phyloP scores from a whole-genome alignment of 352 stramenopile genomes.

The Globisporangium acanthophoron region DNA sequence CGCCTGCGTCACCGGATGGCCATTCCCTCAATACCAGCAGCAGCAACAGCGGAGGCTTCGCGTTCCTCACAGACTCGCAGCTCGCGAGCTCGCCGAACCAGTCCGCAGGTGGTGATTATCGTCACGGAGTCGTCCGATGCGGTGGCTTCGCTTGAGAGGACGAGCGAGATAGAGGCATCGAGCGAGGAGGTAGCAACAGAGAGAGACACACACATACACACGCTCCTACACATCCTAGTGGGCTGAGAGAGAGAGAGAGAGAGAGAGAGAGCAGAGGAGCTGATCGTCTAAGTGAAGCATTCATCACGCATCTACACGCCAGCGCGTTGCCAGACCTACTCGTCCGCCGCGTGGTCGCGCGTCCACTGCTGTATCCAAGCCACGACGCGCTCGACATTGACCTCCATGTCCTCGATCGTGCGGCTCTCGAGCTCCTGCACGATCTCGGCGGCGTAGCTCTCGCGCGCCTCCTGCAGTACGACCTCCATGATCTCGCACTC shows the following conservation, averaged over 20 bases:
- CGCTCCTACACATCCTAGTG: not conserved
- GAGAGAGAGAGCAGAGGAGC: not conserved
- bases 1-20: conserved; percentile 8
- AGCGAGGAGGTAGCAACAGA: too few species aligned
- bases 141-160: conserved; percentile 4
- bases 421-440: conserved; percentile 94
- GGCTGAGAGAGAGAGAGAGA: not conserved
- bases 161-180: not conserved
- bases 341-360: conserved; percentile 32
- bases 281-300: not conserved
- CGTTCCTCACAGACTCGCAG: not conserved
- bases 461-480: conserved; percentile 93
- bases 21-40: conserved; percentile 2
- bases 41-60: not conserved
- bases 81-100: not conserved
- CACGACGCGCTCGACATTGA: conserved; percentile 90
- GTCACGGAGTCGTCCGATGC: conserved; percentile 3
- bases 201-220: too few species aligned
- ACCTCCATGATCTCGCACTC: conserved; percentile 99
- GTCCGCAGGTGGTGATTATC: not conserved
- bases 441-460: conserved; percentile 93
- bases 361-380: conserved; percentile 94
- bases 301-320: too few species aligned
- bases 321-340: conserved; percentile 1
- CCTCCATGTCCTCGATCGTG: conserved; percentile 95